Conservation (phyloP, 768 basidiomycete genomes). For the Wakefieldia striispora region DNA sequence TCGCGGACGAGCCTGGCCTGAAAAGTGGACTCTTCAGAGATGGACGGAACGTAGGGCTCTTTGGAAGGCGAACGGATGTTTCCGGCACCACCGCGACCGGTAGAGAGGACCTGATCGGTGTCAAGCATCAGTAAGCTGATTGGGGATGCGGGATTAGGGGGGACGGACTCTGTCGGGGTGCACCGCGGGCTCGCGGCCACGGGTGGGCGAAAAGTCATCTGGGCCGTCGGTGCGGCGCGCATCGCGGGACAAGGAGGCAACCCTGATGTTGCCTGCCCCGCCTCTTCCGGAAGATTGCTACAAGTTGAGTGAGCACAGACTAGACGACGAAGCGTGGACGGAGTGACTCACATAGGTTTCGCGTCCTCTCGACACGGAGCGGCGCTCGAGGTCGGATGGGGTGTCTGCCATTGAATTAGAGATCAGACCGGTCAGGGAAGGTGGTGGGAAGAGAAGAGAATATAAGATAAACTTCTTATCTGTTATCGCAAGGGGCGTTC, state of each 20-base stretch:
- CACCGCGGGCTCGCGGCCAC: conserved; percentile 57
- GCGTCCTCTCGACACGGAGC: conserved; percentile 58
- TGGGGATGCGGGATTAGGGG: not conserved
- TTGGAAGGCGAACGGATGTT: conserved; percentile 82
- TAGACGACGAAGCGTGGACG: not conserved
- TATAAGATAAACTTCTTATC: conserved; percentile 15
- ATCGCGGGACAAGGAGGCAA: conserved; percentile 45
- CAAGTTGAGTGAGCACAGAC: not conserved
- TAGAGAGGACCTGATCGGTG: conserved; percentile 36
- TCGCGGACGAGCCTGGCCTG: conserved; percentile 25
- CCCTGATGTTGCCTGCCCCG: conserved; percentile 66
- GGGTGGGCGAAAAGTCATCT: conserved; percentile 51
- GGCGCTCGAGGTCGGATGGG: conserved; percentile 27
- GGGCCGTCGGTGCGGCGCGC: conserved; percentile 40
- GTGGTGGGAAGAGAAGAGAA: conserved; percentile 3
- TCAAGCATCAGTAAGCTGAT: not conserved
- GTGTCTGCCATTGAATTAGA: conserved; percentile 23
- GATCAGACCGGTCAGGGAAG: too few species aligned
- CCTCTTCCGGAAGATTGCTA: conserved; percentile 65
- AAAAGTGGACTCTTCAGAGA: conserved; percentile 26
- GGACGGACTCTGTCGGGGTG: conserved; percentile 37
- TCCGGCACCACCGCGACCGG: conserved; percentile 80
- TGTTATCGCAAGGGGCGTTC: conserved; percentile 16
- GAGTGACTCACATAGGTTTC: conserved; percentile 50
- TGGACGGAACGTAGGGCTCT: conserved; percentile 33